Conservation (phyloP, 805 yeast genomes). For the Kockiozyma suomiensis region DNA sequence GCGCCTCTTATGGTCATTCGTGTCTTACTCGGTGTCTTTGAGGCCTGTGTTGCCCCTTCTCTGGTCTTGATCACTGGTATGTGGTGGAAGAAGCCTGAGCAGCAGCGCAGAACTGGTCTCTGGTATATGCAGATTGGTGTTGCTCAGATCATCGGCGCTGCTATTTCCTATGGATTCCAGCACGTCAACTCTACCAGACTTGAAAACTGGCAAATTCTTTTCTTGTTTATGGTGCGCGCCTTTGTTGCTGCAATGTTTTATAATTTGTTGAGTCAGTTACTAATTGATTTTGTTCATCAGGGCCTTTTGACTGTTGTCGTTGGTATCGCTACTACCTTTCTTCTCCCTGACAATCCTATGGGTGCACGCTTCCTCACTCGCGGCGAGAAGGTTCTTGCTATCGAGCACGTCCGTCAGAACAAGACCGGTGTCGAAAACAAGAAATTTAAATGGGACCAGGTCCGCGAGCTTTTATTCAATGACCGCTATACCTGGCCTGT, state of each 20-base stretch:
- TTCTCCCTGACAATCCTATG: constrained; percentile 59
- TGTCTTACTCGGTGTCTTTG: constrained; percentile 54
- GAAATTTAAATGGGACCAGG: constrained; percentile 57
- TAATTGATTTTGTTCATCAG: not conserved
- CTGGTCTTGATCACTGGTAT: constrained; percentile 59
- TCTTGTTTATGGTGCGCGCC: constrained; percentile 30
- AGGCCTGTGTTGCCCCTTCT: constrained; percentile 58
- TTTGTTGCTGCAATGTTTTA: too few relatives aligned
- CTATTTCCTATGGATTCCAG: constrained; percentile 60
- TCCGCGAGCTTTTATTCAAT: constrained; percentile 51
- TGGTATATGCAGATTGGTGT: constrained; percentile 40
- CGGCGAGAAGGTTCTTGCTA: constrained; percentile 52
- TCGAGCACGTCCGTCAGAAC: constrained; percentile 56
- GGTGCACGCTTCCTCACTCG: constrained; percentile 43
- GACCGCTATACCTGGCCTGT: constrained; percentile 57
- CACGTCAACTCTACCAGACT: constrained; percentile 46
- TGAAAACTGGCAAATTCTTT: constrained; percentile 55
- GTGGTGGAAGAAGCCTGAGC: constrained; percentile 52
- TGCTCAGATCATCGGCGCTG: constrained; percentile 54
- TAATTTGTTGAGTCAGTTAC: too few relatives aligned
- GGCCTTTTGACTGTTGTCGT: constrained; percentile 61
- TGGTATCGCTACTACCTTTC: constrained; percentile 52
- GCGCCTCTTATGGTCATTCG: constrained; percentile 52
- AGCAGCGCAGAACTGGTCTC: constrained; percentile 53
- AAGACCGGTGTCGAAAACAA: constrained; percentile 63